A percentile compares a stretch with the other conserved stretches of the same genome.
Evolutionary conservation across 257 asterid species (phyloP).

Genomic region (Ocimum tenuiflorum): DNA sequence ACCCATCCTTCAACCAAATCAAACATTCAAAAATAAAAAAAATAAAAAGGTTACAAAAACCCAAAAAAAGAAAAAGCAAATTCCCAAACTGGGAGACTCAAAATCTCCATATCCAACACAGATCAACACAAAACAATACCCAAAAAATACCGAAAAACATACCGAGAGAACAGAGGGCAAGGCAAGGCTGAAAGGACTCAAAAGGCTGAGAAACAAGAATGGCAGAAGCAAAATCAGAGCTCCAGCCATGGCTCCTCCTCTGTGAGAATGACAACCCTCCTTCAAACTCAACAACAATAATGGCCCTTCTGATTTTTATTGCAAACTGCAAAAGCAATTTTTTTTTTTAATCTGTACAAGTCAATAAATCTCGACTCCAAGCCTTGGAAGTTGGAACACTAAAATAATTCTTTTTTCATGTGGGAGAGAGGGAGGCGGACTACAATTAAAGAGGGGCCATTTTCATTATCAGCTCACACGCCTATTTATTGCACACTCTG

Average conservation of each 20-base stretch:
- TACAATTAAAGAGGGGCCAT: slow-evolving; percentile 40
- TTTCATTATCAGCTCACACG: slow-evolving; percentile 32
- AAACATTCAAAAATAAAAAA: too few species aligned
- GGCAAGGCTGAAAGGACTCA: slow-evolving; percentile 52
- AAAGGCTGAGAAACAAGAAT: slow-evolving; percentile 32
- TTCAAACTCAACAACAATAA: slow-evolving; percentile 21
- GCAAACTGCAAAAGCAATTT: slow-evolving; percentile 15
- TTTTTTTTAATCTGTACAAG: neutral
- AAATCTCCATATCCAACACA: neutral
- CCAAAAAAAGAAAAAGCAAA: neutral
- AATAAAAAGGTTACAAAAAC: neutral
- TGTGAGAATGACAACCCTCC: slow-evolving; percentile 22
- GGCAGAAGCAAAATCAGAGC: slow-evolving; percentile 54
- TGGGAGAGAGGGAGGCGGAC: neutral
- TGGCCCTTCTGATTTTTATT: slow-evolving; percentile 22
- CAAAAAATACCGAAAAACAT: neutral
- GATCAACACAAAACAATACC: slow-evolving; percentile 1
- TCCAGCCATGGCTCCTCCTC: slow-evolving; percentile 63
- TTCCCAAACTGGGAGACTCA: neutral
- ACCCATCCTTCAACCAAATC: neutral
- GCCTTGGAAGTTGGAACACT: slow-evolving; percentile 28
- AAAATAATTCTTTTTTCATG: slow-evolving; percentile 22
- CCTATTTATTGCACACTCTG: slow-evolving; percentile 21
- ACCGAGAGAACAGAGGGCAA: slow-evolving; percentile 56
- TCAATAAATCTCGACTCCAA: slow-evolving; percentile 10